Conservation (phyloP, 1,139 yeast species). For the Suhomyces maxii region DNA sequence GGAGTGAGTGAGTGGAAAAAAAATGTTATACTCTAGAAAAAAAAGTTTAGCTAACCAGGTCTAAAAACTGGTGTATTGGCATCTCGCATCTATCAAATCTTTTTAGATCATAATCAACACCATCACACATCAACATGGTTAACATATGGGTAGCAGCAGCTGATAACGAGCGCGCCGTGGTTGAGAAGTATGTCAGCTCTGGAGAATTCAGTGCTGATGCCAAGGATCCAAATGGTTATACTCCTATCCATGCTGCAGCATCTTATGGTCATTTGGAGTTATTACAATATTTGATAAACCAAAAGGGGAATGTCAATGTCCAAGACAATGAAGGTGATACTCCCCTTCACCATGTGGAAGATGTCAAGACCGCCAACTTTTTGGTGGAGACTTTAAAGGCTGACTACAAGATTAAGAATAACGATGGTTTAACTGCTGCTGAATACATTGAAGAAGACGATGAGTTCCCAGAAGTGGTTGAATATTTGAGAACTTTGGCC, state of each 20-base stretch:
- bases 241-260: conserved; percentile 96
- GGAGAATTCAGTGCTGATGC: conserved; percentile 64
- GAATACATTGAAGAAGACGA: conserved; percentile 78
- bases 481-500: conserved; percentile 54
- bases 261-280: conserved; percentile 82
- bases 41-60: neutral
- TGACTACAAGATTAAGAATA: conserved; percentile 60
- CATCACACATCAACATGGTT: conserved; percentile 27
- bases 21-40: neutral
- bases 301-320: conserved; percentile 73
- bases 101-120: neutral
- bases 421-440: conserved; percentile 70
- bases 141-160: conserved; percentile 97
- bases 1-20: too few species aligned
- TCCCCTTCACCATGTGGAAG: conserved; percentile 90
- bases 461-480: conserved; percentile 77
- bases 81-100: neutral
- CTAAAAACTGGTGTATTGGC: neutral
- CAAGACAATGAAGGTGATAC: conserved; percentile 92
- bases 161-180: conserved; percentile 66
- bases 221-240: conserved; percentile 89
- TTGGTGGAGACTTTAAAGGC: conserved; percentile 70
- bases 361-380: conserved; percentile 58
- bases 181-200: conserved; percentile 52
- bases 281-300: conserved; percentile 52